phyloP scores from a whole-genome alignment of 2,329 filamentous ascomycete species.

The Hortaea werneckii region DNA sequence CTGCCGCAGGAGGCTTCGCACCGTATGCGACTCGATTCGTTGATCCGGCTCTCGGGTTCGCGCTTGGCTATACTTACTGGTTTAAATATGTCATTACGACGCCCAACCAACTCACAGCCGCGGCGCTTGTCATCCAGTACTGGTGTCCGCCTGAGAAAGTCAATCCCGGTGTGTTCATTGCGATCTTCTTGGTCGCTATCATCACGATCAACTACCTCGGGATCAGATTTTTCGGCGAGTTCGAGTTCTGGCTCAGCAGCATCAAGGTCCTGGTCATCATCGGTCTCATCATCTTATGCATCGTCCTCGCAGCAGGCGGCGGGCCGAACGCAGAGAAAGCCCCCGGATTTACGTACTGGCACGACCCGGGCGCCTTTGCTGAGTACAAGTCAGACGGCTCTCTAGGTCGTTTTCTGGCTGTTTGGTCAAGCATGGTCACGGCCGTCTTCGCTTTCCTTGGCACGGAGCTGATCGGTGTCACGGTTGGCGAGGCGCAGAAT shows the following conservation, averaged over 20 bases:
- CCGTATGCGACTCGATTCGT: conserved; percentile 28
- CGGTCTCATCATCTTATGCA: conserved; percentile 27
- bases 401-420: conserved; percentile 30
- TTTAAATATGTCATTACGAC: conserved; percentile 9
- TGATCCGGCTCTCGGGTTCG: conserved; percentile 26
- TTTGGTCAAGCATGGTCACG: conserved; percentile 19
- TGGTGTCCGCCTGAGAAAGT: conserved; percentile 13
- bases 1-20: conserved; percentile 29
- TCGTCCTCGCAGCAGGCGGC: conserved; percentile 22
- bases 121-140: conserved; percentile 13
- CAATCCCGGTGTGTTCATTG: conserved; percentile 15
- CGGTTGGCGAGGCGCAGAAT: conserved; percentile 10
- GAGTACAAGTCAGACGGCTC: conserved; percentile 25
- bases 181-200: conserved; percentile 9
- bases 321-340: conserved; percentile 27
- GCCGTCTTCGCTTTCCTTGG: conserved; percentile 10
- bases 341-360: conserved; percentile 36
- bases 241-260: conserved; percentile 37
- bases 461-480: conserved; percentile 10
- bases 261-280: conserved; percentile 31
- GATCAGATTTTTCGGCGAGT: conserved; percentile 34
- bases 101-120: conserved; percentile 9
- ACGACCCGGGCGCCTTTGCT: conserved; percentile 33
- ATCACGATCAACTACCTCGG: conserved; percentile 11
- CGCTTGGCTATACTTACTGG: conserved; percentile 27